Evolutionary conservation across 805 yeast genomes (phyloP), one percentile per base, ranked within the genome.

Genomic region (Sugiyamaella floridensis): DNA sequence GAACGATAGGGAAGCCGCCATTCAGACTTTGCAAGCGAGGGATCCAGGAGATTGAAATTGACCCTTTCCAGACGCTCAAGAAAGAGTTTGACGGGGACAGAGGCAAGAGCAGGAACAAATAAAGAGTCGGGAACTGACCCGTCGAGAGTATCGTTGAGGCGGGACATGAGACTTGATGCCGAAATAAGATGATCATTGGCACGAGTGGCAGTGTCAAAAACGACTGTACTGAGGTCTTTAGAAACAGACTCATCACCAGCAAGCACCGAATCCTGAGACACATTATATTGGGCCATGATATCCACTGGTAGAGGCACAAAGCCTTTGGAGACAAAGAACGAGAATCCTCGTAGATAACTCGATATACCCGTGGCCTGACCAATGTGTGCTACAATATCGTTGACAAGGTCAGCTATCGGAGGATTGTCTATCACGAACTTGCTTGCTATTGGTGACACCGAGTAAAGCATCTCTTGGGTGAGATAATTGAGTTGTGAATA

Each of bases 301-400:
- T 83, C 86, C 1, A 79, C 62, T 0, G 96, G 96, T 43, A 88
- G 66, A 34, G 81, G 74, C 12, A 85, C 73, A 44, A 73, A 76
- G 53, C 77, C 74, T 26, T 77, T 73, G 18, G 67, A 63, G 0
- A 86, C 82, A 64, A 80, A 82, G 66, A 76, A 85, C 20, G 72
- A 71, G 47, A 82, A 63, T 0, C 85, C 86, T 49, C 84, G 69
- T 12, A 88, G 72, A 67, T 79, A 73, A 2, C 85, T 75, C 1
- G 88, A 82, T 11, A 88, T 73, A 0, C 89, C 83, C 0, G 84
- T 78, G 1, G 93, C 86, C 65, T 88, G 95, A 6, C 96, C 96
- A 40, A 88, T 68, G 67, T 87, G 95, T 0, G 95, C 93, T 10
- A 81, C 77, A 9, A 83, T 76, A 55, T 85, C 87, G 34, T 81